Conservation (phyloP, 2,329 filamentous ascomycete species). For the Aquanectria penicillioides region DNA sequence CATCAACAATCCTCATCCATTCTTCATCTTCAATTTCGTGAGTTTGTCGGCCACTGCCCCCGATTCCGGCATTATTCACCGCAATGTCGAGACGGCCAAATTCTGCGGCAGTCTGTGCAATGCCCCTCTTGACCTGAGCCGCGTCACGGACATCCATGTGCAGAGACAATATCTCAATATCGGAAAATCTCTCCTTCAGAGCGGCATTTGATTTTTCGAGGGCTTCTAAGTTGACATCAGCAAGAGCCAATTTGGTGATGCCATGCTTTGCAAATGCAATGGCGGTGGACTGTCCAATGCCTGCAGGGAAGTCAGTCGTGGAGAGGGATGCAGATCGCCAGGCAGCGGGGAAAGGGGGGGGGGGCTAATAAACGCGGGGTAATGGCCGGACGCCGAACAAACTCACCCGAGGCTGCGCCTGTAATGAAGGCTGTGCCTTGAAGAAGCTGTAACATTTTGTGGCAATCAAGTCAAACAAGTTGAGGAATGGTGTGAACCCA, state of each 20-base stretch:
- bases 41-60: constrained; percentile 52
- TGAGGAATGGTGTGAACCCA: neutral
- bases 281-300: constrained; percentile 59
- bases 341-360: neutral
- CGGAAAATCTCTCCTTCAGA: constrained; percentile 50
- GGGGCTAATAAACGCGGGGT: neutral
- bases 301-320: constrained; percentile 44
- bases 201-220: constrained; percentile 45
- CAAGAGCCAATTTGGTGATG: constrained; percentile 56
- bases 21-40: constrained; percentile 58
- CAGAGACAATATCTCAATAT: constrained; percentile 52
- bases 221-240: constrained; percentile 53
- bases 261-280: constrained; percentile 59
- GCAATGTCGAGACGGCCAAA: constrained; percentile 66
- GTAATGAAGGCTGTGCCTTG: constrained; percentile 60
- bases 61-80: constrained; percentile 65
- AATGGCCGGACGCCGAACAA: neutral
- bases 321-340: too few relatives aligned
- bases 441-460: constrained; percentile 51
- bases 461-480: neutral
- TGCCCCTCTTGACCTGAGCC: constrained; percentile 52
- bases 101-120: constrained; percentile 51
- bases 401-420: constrained; percentile 56
- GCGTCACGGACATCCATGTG: constrained; percentile 58
- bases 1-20: constrained; percentile 60